Conservation (phyloP, 306 rosid species). For the Sechiopsis laciniata region DNA sequence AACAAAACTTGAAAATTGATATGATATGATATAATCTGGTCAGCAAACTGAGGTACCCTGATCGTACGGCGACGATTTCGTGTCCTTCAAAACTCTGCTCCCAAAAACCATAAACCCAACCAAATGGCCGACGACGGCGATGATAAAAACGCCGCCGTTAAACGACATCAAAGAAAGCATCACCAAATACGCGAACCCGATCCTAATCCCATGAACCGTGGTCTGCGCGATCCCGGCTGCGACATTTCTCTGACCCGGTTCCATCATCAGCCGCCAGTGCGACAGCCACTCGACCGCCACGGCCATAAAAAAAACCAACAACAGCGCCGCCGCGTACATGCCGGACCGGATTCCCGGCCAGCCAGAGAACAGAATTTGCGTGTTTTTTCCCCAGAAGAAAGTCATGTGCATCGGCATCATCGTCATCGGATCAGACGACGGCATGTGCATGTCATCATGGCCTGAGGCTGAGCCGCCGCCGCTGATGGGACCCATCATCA, state of each 20-base stretch:
- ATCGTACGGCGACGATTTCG: neutral
- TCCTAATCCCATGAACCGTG: slow-evolving; percentile 12
- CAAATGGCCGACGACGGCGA: slow-evolving; percentile 56
- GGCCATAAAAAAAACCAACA: slow-evolving; percentile 20
- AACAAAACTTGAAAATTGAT: neutral
- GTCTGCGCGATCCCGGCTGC: slow-evolving; percentile 25
- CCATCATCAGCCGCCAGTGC: slow-evolving; percentile 6
- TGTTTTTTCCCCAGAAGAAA: slow-evolving; percentile 26
- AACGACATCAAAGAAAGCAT: slow-evolving; percentile 89
- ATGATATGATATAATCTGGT: neutral
- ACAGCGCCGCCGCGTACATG: slow-evolving; percentile 22
- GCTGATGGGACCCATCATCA: neutral
- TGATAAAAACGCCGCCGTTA: slow-evolving; percentile 80
- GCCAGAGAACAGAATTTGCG: slow-evolving; percentile 29
- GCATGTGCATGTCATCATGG: slow-evolving; percentile 20
- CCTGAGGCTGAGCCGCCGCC: neutral
- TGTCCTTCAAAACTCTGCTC: slow-evolving; percentile 29
- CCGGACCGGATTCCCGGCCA: slow-evolving; percentile 24
- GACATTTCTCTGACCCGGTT: slow-evolving; percentile 8
- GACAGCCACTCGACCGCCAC: slow-evolving; percentile 26
- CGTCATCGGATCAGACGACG: neutral
- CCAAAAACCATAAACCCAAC: slow-evolving; percentile 60
- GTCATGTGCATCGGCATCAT: slow-evolving; percentile 24
- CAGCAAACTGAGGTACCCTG: neutral
- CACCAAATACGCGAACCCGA: slow-evolving; percentile 39